Conservation (phyloP, 1,284 basidiomycete genomes). For the Hymenochaete sp. region DNA sequence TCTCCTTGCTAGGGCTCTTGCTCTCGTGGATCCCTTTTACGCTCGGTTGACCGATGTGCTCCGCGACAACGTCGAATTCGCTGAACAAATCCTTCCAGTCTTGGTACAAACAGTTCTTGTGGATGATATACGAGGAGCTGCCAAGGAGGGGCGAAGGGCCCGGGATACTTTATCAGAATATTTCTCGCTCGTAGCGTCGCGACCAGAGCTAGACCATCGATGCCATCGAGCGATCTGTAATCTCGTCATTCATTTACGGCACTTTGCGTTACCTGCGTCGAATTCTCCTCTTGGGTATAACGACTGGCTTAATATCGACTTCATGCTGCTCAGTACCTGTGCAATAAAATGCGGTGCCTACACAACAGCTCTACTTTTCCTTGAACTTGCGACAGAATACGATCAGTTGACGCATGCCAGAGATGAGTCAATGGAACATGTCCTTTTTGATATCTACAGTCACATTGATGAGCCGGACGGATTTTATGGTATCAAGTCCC, state of each 20-base stretch:
- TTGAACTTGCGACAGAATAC: slow-evolving; percentile 72
- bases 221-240: slow-evolving; percentile 66
- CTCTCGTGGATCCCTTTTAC: slow-evolving; percentile 54
- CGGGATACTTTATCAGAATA: slow-evolving; percentile 46
- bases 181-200: slow-evolving; percentile 51
- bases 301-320: slow-evolving; percentile 80
- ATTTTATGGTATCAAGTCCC: slow-evolving; percentile 87
- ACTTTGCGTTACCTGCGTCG: slow-evolving; percentile 41
- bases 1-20: slow-evolving; percentile 54
- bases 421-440: slow-evolving; percentile 39
- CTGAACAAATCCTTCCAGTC: slow-evolving; percentile 62
- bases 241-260: slow-evolving; percentile 74
- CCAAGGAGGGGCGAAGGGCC: not conserved
- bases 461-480: slow-evolving; percentile 97
- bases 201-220: slow-evolving; percentile 32
- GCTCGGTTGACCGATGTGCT: slow-evolving; percentile 58
- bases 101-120: slow-evolving; percentile 66
- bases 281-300: slow-evolving; percentile 59
- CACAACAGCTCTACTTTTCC: slow-evolving; percentile 82
- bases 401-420: slow-evolving; percentile 24
- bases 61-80: slow-evolving; percentile 45
- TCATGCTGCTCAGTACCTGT: slow-evolving; percentile 59
- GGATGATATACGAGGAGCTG: slow-evolving; percentile 25
- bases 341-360: slow-evolving; percentile 77
- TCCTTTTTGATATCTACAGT: slow-evolving; percentile 87